Conservation (phyloP, 225 moss, liverwort and hornwort species). For the Pseudoscleropodium purum region DNA sequence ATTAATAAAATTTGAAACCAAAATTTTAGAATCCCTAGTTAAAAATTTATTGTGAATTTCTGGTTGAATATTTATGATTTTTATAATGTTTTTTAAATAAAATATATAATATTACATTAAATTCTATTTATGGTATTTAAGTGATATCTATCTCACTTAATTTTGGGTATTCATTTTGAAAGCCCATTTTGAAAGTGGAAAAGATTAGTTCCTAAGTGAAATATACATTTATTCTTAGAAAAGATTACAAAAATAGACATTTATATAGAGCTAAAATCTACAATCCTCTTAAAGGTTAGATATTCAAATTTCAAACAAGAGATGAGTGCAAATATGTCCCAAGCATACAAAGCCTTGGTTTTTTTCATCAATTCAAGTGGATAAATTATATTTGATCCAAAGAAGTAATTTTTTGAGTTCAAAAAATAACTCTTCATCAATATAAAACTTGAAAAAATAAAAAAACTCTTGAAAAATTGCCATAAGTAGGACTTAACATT, state of each 20-base stretch:
- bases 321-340: background rate
- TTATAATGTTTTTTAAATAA: background rate
- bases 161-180: background rate
- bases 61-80: background rate
- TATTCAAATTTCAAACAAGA: background rate
- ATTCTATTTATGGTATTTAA: background rate
- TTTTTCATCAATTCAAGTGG: no score
- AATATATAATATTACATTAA: background rate
- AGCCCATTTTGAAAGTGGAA: background rate
- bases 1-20: background rate
- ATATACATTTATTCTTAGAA: background rate
- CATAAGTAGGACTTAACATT: background rate
- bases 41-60: background rate
- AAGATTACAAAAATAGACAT: background rate
- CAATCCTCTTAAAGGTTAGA: rapidly evolving
- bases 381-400: background rate
- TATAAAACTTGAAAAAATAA: no score
- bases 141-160: no score
- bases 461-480: background rate
- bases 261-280: background rate
- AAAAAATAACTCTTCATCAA: background rate
- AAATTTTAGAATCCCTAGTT: background rate
- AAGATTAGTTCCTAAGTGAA: background rate
- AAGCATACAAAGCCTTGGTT: background rate
- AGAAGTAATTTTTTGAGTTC: background rate